Evolutionary conservation across 2,329 filamentous ascomycete genomes (phyloP), one percentile per base, ranked within the genome.

Genomic region (Sclerotinia minor): DNA sequence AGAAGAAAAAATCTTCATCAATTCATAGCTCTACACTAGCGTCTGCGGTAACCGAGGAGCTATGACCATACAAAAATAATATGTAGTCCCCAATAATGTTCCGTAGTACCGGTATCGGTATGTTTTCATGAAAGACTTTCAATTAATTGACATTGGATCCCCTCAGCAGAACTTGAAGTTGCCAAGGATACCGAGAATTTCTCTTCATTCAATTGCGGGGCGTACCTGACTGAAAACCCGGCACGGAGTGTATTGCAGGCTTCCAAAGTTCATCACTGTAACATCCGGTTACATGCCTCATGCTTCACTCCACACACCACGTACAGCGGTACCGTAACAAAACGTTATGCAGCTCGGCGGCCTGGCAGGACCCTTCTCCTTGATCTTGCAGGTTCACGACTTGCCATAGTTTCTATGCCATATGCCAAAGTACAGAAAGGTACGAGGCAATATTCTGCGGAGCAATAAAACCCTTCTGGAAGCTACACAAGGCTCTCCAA

Each of bases 21-120:
- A 35, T 6, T 21, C 59, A 26, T 52, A 50, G 59, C 59, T 63
- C 59, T 26, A 38, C 32, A 63, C 59, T 63, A 63, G 59, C 59
- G 59, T 50, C 45, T 26, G 21, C 29, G 3, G 47, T 63, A 63
- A 38, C 29, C 59, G 59, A 63, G 32, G 15, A 63, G 59, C 59
- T 50, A 50, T 63, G 59, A 63, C 59, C 32, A 63, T 19, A 41
- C 13, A 15, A 41, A 41, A 41, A 17, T 17, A 57, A 49, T n/a
- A n/a, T n/a, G n/a, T n/a, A n/a, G n/a, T 24, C 35, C 9, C 15
- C 26, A 32, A 53, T 32, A 19, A 32, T 19, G 17, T 29, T 52
- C 24, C 38, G 5, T 17, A 41, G 38, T 41, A 41, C 38, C 38
- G 38, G 38, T 41, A 38, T 15, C 38, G 38, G 38, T 41, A 41